A percentile compares a stretch with the other conserved stretches of the same genome.
Conservation (phyloP, 495 filamentous ascomycete genomes). For the Penicillium cinerascens region DNA sequence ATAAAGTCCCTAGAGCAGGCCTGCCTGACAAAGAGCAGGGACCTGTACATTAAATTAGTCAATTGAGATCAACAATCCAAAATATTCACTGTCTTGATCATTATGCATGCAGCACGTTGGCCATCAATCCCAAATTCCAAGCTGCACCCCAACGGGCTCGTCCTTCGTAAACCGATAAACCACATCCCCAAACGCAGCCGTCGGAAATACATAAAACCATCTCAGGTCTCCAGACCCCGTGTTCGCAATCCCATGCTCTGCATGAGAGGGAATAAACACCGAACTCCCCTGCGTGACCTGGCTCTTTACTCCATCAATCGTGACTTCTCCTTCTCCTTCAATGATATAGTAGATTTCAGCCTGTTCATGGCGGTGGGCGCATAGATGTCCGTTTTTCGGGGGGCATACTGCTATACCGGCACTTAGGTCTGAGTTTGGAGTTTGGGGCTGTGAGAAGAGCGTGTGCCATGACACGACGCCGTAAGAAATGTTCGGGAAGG, state of each 20-base stretch:
- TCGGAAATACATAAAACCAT: constrained; percentile 41
- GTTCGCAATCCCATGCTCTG: constrained; percentile 36
- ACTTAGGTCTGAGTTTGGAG: constrained; percentile 22
- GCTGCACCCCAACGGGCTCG: not conserved
- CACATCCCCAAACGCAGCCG: constrained; percentile 30
- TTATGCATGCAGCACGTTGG: too few relatives aligned
- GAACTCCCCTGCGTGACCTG: constrained; percentile 20
- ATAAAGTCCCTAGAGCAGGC: too few relatives aligned
- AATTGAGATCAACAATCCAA: too few relatives aligned
- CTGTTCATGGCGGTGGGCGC: constrained; percentile 32
- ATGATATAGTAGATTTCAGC: constrained; percentile 40
- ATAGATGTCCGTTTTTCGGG: constrained; percentile 23
- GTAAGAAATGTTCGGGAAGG: constrained; percentile 11
- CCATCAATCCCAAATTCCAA: not conserved
- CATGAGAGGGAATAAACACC: constrained; percentile 35
- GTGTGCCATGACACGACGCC: constrained; percentile 35
- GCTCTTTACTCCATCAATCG: constrained; percentile 24
- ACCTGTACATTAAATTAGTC: too few relatives aligned
- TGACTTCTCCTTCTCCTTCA: constrained; percentile 25
- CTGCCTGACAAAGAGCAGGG: too few relatives aligned
- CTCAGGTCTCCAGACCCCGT: constrained; percentile 14
- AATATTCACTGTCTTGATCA: too few relatives aligned
- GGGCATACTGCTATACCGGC: constrained; percentile 34
- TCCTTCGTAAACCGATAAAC: constrained; percentile 26
- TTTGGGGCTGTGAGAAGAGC: constrained; percentile 28